phyloP scores from a whole-genome alignment of 495 filamentous ascomycete species.

The Umbilicaria muhlenbergii region DNA sequence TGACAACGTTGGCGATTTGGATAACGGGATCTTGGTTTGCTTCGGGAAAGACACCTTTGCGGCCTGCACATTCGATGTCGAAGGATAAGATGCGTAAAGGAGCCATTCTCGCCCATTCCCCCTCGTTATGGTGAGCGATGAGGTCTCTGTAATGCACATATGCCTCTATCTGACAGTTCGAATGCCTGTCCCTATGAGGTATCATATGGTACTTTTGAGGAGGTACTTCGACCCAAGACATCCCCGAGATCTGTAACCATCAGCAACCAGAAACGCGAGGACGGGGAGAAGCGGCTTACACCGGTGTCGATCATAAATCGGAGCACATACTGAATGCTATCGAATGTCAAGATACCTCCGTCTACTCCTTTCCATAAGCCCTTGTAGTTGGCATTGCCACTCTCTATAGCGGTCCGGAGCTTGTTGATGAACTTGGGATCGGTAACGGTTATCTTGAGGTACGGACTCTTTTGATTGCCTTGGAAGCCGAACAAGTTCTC shows the following conservation, averaged over 20 bases:
- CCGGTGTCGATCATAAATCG: conserved; percentile 96
- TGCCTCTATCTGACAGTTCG: conserved; percentile 93
- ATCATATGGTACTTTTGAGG: conserved; percentile 57
- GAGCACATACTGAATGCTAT: conserved; percentile 87
- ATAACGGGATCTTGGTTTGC: conserved; percentile 85
- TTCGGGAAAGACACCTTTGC: conserved; percentile 95
- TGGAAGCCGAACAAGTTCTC: conserved; percentile 90
- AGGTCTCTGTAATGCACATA: conserved; percentile 64
- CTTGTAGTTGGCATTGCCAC: conserved; percentile 67
- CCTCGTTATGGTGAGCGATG: conserved; percentile 74
- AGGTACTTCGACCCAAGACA: conserved; percentile 93
- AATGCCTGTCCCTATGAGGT: conserved; percentile 42
- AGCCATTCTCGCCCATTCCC: conserved; percentile 98
- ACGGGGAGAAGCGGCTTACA: conserved; percentile 21
- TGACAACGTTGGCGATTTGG: conserved; percentile 97
- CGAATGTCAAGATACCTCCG: conserved; percentile 64
- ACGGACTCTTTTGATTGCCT: conserved; percentile 81
- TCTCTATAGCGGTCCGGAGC: conserved; percentile 58
- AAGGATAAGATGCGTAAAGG: conserved; percentile 86
- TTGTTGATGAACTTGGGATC: conserved; percentile 69
- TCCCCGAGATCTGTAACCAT: conserved; percentile 53
- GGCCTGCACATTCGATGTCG: conserved; percentile 96
- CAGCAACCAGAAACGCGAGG: neutral
- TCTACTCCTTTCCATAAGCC: conserved; percentile 67
- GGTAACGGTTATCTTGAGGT: conserved; percentile 79